A percentile compares a stretch with the other conserved stretches of the same genome.
These are phyloP conservation scores for Pseudocercospora pini-densiflorae DNA, from an alignment of 2,329 filamentous ascomycete species.

Conservation along the genomic window DNA sequence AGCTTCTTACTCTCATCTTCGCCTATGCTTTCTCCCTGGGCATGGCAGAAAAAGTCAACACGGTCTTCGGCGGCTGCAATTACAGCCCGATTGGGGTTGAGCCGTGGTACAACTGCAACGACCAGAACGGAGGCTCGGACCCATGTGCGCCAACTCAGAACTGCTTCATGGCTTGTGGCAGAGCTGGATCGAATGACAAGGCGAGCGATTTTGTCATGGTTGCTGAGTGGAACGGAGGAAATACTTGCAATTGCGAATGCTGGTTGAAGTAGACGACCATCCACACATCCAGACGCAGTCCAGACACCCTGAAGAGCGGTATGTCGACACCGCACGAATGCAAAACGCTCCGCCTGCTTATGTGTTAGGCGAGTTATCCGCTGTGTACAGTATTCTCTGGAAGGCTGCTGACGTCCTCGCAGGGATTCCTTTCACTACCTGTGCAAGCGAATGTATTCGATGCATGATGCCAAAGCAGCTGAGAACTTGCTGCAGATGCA, in stretches of 20 bases:
- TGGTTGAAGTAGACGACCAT: neutral
- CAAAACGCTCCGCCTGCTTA: too few relatives aligned
- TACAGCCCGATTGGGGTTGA: neutral
- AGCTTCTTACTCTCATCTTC: neutral
- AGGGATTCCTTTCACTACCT: too few relatives aligned
- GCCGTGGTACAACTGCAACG: slow-evolving; percentile 13
- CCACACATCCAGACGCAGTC: too few relatives aligned
- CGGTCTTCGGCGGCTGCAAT: neutral
- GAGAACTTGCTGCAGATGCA: too few relatives aligned
- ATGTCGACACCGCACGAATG: too few relatives aligned
- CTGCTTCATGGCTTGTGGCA: neutral
- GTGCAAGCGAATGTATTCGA: too few relatives aligned
- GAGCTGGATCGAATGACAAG: slow-evolving; percentile 12
- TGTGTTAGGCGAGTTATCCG: too few relatives aligned
- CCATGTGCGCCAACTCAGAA: neutral
- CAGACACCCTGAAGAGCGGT: too few relatives aligned
- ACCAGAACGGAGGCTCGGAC: slow-evolving; percentile 3
- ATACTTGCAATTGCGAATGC: slow-evolving; percentile 9
- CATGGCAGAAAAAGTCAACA: slow-evolving; percentile 1
- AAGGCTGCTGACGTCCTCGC: too few relatives aligned
- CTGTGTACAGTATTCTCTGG: too few relatives aligned
- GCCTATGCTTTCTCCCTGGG: neutral
- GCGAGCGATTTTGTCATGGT: slow-evolving; percentile 5
- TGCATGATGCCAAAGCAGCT: too few relatives aligned
- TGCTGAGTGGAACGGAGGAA: neutral